Evolutionary conservation across 495 filamentous ascomycete species (phyloP).

Genomic region (Cercophora samala): DNA sequence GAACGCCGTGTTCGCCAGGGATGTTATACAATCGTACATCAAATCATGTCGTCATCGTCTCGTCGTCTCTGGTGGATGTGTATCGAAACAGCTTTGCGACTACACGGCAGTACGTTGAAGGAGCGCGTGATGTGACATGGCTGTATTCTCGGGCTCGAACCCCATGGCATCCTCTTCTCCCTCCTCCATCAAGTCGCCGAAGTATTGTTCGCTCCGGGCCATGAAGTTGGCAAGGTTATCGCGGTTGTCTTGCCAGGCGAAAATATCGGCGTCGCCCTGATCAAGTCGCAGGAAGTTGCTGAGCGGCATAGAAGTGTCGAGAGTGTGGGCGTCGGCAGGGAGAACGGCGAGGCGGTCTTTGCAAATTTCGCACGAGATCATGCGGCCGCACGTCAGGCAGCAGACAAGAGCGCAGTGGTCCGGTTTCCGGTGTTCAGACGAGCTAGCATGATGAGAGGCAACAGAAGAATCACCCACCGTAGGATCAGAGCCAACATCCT

Average conservation of each 20-base stretch:
- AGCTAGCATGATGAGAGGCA: slow-evolving; percentile 25
- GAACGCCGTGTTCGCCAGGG: background rate
- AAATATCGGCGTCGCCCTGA: slow-evolving; percentile 17
- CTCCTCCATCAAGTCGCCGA: slow-evolving; percentile 14
- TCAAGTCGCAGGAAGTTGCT: slow-evolving; percentile 8
- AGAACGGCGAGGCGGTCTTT: slow-evolving; percentile 17
- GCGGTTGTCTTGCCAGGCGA: slow-evolving; percentile 10
- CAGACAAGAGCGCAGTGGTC: slow-evolving; percentile 15
- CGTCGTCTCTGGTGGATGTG: slow-evolving; percentile 1
- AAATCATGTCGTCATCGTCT: slow-evolving; percentile 10
- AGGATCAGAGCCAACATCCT: slow-evolving; percentile 93
- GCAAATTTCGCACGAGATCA: slow-evolving; percentile 22
- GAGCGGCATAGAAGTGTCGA: background rate
- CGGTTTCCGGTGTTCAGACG: slow-evolving; percentile 2
- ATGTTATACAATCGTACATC: background rate
- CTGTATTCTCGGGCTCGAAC: background rate
- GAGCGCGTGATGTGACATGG: background rate
- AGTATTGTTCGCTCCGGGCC: slow-evolving; percentile 16
- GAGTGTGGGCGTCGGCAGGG: background rate
- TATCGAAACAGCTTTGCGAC: background rate
- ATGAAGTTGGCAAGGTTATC: slow-evolving; percentile 14
- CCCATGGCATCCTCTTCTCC: slow-evolving; percentile 19
- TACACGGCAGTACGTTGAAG: background rate
- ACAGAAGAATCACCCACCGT: slow-evolving; percentile 72
- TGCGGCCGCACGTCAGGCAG: slow-evolving; percentile 24